phyloP scores from a whole-genome alignment of 805 yeast genomes.

The Jamesozyma lodderae region DNA sequence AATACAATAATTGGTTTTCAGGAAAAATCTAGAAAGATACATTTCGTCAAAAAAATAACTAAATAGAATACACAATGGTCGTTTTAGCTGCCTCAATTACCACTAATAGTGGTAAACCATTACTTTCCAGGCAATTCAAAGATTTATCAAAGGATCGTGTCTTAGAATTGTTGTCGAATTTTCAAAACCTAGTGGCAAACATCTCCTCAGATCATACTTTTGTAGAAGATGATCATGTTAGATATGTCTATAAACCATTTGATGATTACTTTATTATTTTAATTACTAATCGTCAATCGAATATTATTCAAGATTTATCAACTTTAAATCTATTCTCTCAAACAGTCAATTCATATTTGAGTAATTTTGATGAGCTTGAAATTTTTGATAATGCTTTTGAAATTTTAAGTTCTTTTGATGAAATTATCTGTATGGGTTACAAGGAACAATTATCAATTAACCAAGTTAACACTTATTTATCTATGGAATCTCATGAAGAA shows the following conservation, averaged over 20 bases:
- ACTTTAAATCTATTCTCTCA: constrained; percentile 81
- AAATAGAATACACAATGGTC: too few relatives aligned
- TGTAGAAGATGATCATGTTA: constrained; percentile 82
- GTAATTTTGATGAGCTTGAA: constrained; percentile 71
- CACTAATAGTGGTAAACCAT: constrained; percentile 86
- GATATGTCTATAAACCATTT: constrained; percentile 92
- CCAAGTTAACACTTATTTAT: constrained; percentile 82
- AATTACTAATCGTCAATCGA: constrained; percentile 83
- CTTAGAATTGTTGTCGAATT: constrained; percentile 73
- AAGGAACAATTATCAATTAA: constrained; percentile 73
- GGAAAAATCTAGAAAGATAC: too few relatives aligned
- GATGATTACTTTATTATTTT: constrained; percentile 88
- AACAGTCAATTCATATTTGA: constrained; percentile 64
- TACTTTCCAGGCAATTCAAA: constrained; percentile 84
- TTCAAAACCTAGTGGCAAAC: constrained; percentile 68
- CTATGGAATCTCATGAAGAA: constrained; percentile 98
- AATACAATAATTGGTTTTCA: too few relatives aligned
- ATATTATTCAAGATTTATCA: constrained; percentile 88
- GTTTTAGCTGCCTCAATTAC: constrained; percentile 92
- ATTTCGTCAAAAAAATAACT: too few relatives aligned
- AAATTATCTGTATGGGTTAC: constrained; percentile 81
- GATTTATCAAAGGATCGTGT: constrained; percentile 79
- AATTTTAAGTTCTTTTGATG: constrained; percentile 86
- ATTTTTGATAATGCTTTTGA: constrained; percentile 80
- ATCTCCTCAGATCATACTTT: constrained; percentile 78